Base-by-base conservation (phyloP, 177 flowering plant genomes). In the Telopea speciosissima region DNA sequence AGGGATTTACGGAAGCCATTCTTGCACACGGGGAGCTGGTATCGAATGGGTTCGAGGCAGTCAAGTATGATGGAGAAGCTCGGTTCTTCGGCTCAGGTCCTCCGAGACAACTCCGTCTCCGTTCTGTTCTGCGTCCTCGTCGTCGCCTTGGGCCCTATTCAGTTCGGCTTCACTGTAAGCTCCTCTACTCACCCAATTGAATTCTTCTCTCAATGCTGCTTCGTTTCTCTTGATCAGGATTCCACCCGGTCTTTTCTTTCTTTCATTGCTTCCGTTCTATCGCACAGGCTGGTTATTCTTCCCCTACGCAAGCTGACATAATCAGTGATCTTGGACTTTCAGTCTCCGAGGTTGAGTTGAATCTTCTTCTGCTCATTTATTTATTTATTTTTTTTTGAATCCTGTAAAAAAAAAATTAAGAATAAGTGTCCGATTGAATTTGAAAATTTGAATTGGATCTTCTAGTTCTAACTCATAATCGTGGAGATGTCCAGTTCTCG, bases 11-110 rank as follows among this genome's bases (percentile, higher is more conserved):
- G 87, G 66, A 88, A 89, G 77, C 94, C 94, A n/a, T 88, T 89
- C 64, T 81, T 88, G 13, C 92, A 89, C 75, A 87, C 94, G 1
- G 90, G 94, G 8, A 89, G 94, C 66, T 89, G 94, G 94, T 89
- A 89, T 63, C 74, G 88, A 0, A 87, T 89, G 91, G 83, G 90
- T 26, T 85, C 91, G 1, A 80, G 87, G 62, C 94, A 86, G 40
- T 87, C 92, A 5, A 87, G 89, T 40, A 76, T 85, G 84, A 28
- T 28, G 31, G 31, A 28, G 3, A 28, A 28, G 31, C 72, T 77
- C 12, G 76, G 79, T 0, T 78, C 87, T 0, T 88, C 92, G 5
- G 73, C 93, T 31, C 84, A 81, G 71, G 81, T 65, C 68, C 84
- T 89, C 64, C 85, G 93, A 0, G 91, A 89, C 26, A 66, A 78